Evolutionary conservation across 306 rosid species (phyloP), one percentile per base, ranked within the genome.

Genomic region (Cucumis cinereus): DNA sequence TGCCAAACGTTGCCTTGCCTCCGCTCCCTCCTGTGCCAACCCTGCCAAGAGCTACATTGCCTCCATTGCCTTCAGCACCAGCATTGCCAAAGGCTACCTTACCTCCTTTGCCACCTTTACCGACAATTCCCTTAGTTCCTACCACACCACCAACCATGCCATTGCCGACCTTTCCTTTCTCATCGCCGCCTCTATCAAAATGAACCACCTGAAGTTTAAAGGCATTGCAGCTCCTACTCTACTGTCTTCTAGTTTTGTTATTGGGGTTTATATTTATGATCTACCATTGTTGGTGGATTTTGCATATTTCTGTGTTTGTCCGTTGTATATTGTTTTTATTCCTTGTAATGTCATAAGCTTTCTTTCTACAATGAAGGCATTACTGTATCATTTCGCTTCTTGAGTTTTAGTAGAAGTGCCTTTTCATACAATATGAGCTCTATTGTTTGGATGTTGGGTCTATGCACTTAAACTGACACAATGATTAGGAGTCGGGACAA

Each of bases 111-210:
- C 76, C 76, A 38, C 71, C 53, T 33, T 79, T 23, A 62, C 82
- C 68, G 36, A 61, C 58, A 23, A 61, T 73, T 23, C 82, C 74
- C 35, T 49, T 74, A 26, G 41, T 78, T 57, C 82, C 82, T 40
- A 79, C 54, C 33, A 73, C 57, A 61, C 79, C 79, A 16, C 75
- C 76, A 15, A 63, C 71, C 71, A 8, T 36, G 50, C 49, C 82
- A 1, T 40, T 63, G 38, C 76, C 76, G 57, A 7, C 68, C 24
- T 7, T 64, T 54, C 76, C 79, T 74, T 74, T 57, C 76, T 40
- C 43, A 19, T 64, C 75, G 33, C 83, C 79, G 0, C 82, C 82
- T 24, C 83, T 79, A 53, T 80, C 83, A 0, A 80, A 80, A 1
- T 79, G 75, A 73, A 9, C 35, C 33, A 33, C 35, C 62, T 57